Conservation (phyloP, 306 rosid genomes). For the Vicia faba region DNA sequence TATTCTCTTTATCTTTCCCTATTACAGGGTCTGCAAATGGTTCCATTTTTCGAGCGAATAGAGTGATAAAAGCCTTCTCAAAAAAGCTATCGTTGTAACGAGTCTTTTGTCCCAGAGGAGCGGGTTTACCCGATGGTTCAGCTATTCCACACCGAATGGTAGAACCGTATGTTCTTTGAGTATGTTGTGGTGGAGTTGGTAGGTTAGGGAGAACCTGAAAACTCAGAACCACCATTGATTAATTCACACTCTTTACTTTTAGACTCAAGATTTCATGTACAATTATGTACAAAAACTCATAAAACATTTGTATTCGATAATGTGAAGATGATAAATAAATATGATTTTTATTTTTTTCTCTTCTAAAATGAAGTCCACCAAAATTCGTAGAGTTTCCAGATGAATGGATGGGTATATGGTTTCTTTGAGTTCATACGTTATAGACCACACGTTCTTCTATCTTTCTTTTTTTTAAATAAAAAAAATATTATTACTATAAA, state of each 20-base stretch:
- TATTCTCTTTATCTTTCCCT: conserved; percentile 29
- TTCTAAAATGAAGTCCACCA: conserved; percentile 1
- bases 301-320: not conserved
- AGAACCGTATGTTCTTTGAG: not conserved
- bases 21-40: conserved; percentile 45
- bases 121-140: conserved; percentile 80
- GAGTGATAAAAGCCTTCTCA: conserved; percentile 77
- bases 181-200: conserved; percentile 21
- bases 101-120: conserved; percentile 82
- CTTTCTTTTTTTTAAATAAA: not conserved
- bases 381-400: not conserved
- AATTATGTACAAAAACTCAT: not conserved
- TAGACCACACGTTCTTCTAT: conserved; percentile 1
- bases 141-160: conserved; percentile 70
- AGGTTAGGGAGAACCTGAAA: conserved; percentile 41
- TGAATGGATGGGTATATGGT: not conserved
- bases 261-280: not conserved
- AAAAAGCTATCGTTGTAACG: conserved; percentile 73
- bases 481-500: too few relatives aligned
- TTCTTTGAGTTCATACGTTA: not conserved
- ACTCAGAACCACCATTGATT: conserved; percentile 21
- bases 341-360: not conserved
- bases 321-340: not conserved
- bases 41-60: conserved; percentile 80
- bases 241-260: not conserved